Conservation (phyloP, 331 rosid species). For the Rosa hybrid region DNA sequence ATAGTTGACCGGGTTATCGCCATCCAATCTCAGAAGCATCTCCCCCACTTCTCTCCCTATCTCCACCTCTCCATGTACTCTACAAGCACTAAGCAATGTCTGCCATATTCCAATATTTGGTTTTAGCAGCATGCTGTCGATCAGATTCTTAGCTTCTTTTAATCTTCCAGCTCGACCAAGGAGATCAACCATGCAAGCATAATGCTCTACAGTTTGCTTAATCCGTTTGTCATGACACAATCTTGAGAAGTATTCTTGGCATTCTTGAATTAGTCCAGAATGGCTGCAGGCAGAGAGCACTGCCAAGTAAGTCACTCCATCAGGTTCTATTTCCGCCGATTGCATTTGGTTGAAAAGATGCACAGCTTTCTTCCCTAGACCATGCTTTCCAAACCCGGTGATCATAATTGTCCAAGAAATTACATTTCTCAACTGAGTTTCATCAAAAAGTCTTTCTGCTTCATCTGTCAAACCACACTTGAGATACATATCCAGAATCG, state of each 20-base stretch:
- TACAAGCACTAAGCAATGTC: conserved; percentile 61
- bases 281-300: conserved; percentile 76
- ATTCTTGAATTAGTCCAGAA: conserved; percentile 55
- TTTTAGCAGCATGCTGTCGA: conserved; percentile 54
- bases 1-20: conserved; percentile 55
- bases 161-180: conserved; percentile 61
- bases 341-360: conserved; percentile 50
- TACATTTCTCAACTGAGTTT: conserved; percentile 41
- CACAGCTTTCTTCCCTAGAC: conserved; percentile 52
- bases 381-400: conserved; percentile 70
- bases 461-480: conserved; percentile 57
- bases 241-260: conserved; percentile 51
- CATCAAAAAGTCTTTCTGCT: conserved; percentile 50
- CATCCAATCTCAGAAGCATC: conserved; percentile 45
- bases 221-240: conserved; percentile 28
- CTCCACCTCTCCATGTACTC: conserved; percentile 58
- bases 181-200: conserved; percentile 88
- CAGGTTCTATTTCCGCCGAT: conserved; percentile 43
- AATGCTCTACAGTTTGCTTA: conserved; percentile 70
- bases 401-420: conserved; percentile 75
- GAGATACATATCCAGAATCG: conserved; percentile 68
- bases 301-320: conserved; percentile 54
- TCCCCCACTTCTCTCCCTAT: conserved; percentile 59
- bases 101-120: conserved; percentile 66
- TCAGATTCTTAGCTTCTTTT: conserved; percentile 53